These are phyloP conservation scores for Collybia sordida DNA, from an alignment of 768 basidiomycete genomes.

Conservation along the genomic window DNA sequence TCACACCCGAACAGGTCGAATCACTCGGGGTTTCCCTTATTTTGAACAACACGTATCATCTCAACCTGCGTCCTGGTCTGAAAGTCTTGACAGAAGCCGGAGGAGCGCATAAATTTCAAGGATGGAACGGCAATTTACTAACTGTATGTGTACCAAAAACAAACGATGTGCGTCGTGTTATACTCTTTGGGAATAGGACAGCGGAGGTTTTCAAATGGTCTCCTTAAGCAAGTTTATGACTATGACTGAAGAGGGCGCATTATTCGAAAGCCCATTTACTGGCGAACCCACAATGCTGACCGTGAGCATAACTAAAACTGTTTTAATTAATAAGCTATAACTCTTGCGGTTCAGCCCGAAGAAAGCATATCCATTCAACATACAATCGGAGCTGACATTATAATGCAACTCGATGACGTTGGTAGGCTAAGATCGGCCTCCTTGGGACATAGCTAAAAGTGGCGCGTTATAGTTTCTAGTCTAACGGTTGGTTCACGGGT, in stretches of 20 bases:
- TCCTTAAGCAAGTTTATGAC: slow-evolving; percentile 81
- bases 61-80: slow-evolving; percentile 83
- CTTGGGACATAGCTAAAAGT: not conserved
- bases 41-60: slow-evolving; percentile 88
- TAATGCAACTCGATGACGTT: slow-evolving; percentile 94
- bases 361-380: slow-evolving; percentile 91
- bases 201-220: slow-evolving; percentile 88
- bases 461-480: slow-evolving; percentile 59
- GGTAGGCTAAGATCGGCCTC: slow-evolving; percentile 44
- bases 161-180: not conserved
- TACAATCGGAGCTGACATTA: slow-evolving; percentile 88
- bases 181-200: slow-evolving; percentile 53
- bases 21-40: slow-evolving; percentile 80
- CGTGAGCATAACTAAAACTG: slow-evolving; percentile 37
- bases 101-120: slow-evolving; percentile 89
- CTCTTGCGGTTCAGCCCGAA: slow-evolving; percentile 58
- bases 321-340: slow-evolving; percentile 1
- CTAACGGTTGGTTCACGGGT: slow-evolving; percentile 80
- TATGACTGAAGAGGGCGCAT: slow-evolving; percentile 86
- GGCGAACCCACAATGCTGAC: slow-evolving; percentile 89
- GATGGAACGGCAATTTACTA: slow-evolving; percentile 82
- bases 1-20: slow-evolving; percentile 85
- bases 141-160: slow-evolving; percentile 50
- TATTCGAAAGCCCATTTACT: slow-evolving; percentile 82
- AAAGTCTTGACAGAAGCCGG: slow-evolving; percentile 71